Base-by-base conservation (phyloP, 1,284 basidiomycete genomes). In the Ceratobasidium papillatum region DNA sequence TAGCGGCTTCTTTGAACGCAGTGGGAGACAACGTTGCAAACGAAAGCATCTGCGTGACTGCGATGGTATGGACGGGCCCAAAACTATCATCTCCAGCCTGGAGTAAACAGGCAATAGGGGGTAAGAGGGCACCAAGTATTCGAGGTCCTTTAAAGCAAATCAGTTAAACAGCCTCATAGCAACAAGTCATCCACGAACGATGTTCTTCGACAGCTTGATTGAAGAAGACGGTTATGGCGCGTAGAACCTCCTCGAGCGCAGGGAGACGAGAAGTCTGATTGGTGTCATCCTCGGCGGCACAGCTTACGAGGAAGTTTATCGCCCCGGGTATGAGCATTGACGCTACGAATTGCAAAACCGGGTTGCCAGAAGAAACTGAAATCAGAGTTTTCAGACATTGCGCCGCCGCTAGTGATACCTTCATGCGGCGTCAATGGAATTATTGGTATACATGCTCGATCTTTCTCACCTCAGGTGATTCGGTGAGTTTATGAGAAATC, bases 331-430 rank as follows among this genome's bases (percentile, higher is more conserved):
- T 81, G 19, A 98, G 85, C 66, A 93, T 85, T 69, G 89, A 87
- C 4, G 89, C 86, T 77, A 91, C 94, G 76, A 91, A 88, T 49
- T 90, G 89, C 30, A 97, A 86, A n/a, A 91, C 82, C 0, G 87
- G 79, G 80, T 90, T 87, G 62, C 90, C 89, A 5, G 89, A 84
- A 12, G 87, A 83, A 3, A 90, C 86, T 17, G 92, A 88, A 8
- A 96, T 86, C 41, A 97, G 83, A 0, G 95, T 95, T 78, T 92
- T 92, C 0, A 92, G 88, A 79, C 96, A 98, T 79, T 98, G 94
- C 0, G 93, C 89, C 1, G 95, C 94, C 3, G 94, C 94, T n/a
- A 95, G 81, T 0, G 92, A 90, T 38, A 92, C 85, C 89, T 91
- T 82, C 76, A 74, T 75, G 77, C 56, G 54, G 71, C 12, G 51